These are phyloP conservation scores for Omphalotus guepiniiformis DNA, from an alignment of 768 basidiomycete genomes.

Conservation along the genomic window DNA sequence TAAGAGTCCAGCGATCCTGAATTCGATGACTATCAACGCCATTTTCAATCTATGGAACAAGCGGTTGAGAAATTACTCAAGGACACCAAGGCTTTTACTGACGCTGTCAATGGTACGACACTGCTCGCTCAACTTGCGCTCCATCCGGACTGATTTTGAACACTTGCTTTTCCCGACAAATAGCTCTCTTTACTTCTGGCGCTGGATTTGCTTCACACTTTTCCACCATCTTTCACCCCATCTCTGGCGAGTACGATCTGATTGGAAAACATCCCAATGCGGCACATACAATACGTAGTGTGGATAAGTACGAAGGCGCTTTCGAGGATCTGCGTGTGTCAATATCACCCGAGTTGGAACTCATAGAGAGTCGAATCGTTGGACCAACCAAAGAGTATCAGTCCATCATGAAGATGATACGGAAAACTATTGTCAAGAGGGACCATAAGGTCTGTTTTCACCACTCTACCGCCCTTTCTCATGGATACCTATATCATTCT, in stretches of 20 bases:
- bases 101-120: conserved; percentile 71
- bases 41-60: conserved; percentile 73
- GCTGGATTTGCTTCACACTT: conserved; percentile 63
- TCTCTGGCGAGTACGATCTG: conserved; percentile 75
- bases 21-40: conserved; percentile 81
- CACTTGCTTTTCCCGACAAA: background rate
- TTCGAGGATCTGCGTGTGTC: conserved; percentile 82
- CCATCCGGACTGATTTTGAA: conserved; percentile 3
- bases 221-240: conserved; percentile 56
- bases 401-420: conserved; percentile 77
- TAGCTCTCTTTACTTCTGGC: conserved; percentile 66
- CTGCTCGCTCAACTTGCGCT: no score
- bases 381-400: conserved; percentile 89
- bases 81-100: conserved; percentile 84
- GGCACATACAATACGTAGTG: conserved; percentile 72
- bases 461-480: background rate
- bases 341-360: conserved; percentile 86
- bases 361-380: conserved; percentile 83
- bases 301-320: conserved; percentile 62
- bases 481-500: background rate
- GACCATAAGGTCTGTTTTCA: conserved; percentile 78
- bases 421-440: conserved; percentile 94
- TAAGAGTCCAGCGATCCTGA: conserved; percentile 80
- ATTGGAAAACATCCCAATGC: conserved; percentile 75
- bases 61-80: conserved; percentile 89